Base-by-base conservation (phyloP, 768 basidiomycete species). In the Lenzites betulinus region DNA sequence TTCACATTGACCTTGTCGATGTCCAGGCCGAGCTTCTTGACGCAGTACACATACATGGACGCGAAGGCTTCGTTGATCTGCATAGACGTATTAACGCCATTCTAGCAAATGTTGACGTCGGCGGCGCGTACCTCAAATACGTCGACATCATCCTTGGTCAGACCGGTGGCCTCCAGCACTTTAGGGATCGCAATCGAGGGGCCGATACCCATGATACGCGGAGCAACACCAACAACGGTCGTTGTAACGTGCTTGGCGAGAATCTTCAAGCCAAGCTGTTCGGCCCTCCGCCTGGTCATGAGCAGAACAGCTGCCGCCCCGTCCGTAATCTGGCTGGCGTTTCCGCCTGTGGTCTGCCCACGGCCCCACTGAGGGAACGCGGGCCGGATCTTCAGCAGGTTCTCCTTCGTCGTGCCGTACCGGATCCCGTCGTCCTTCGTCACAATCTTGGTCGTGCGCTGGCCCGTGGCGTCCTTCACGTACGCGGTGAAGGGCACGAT, bases 61-160 rank as follows among this genome's bases (percentile, higher is more conserved):
- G 92, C 92, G 67, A 95, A 95, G 0, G 93, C 93, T 69, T 95
- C 93, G 69, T 96, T 96, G 72, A 96, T 89, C 90, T 93, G 36
- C 20, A 20, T 35, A 30, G 44, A 13, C 44, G 22, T 22, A 23
- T 13, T 25, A 25, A 22, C 22, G 3, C 7, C 18, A 8, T 43
- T 2, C n/a, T 20, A 43, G 2, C 22, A 20, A 8, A 7, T 2
- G n/a, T 7, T n/a, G 1, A 16, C 42, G n/a, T 22, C 42, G n/a
- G 18, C 3, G n/a, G 8, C 13, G 36, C 46, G 23, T 61, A 86
- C 90, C 81, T 94, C 92, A 66, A 83, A 93, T 36, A 94, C 68
- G 71, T 93, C 92, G 23, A 94, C 86, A 48, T 93, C 90, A 9
- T 80, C 75, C 51, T 83, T 73, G 41, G 76, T 81, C 42, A 95